Percentiles rank a stretch among this genome's conserved stretches.
These are phyloP conservation scores for Madurella mycetomatis DNA, from an alignment of 2,329 filamentous ascomycete genomes.

Conservation along the genomic window DNA sequence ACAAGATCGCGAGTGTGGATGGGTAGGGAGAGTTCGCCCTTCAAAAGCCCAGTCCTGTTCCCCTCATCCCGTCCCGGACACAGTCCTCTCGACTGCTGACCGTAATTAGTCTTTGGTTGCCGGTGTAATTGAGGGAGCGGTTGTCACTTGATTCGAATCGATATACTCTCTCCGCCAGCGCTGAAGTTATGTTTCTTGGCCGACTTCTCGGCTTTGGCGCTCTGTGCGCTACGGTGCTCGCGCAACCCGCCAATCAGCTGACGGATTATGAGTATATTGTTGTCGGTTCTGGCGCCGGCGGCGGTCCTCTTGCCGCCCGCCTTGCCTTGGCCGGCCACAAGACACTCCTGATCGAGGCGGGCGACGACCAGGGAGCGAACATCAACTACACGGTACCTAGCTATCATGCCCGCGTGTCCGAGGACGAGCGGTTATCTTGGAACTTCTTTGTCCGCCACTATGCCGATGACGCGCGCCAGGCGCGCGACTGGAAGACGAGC, in stretches of 20 bases:
- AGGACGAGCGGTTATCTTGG: slow-evolving; percentile 39
- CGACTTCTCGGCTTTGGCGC: slow-evolving; percentile 14
- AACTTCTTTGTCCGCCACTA: slow-evolving; percentile 61
- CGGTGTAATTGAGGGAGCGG: no score
- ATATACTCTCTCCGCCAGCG: no score
- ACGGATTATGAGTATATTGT: slow-evolving; percentile 57
- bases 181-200: slow-evolving; percentile 9
- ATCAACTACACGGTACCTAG: slow-evolving; percentile 27
- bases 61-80: no score
- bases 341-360: slow-evolving; percentile 57
- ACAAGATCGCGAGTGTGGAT: no score
- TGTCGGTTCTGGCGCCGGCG: slow-evolving; percentile 57
- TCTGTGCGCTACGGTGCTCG: slow-evolving; percentile 17
- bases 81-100: no score
- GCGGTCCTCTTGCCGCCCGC: slow-evolving; percentile 53
- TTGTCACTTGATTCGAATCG: no score
- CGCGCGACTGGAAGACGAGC: slow-evolving; percentile 48
- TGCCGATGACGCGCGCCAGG: slow-evolving; percentile 43
- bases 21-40: no score
- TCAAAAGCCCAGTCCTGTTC: no score
- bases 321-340: slow-evolving; percentile 57
- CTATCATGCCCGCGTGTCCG: slow-evolving; percentile 22
- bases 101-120: no score
- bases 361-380: slow-evolving; percentile 44
- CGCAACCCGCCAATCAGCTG: slow-evolving; percentile 26